phyloP scores from a whole-genome alignment of 2,329 filamentous ascomycete genomes.

The Thelonectria olida region DNA sequence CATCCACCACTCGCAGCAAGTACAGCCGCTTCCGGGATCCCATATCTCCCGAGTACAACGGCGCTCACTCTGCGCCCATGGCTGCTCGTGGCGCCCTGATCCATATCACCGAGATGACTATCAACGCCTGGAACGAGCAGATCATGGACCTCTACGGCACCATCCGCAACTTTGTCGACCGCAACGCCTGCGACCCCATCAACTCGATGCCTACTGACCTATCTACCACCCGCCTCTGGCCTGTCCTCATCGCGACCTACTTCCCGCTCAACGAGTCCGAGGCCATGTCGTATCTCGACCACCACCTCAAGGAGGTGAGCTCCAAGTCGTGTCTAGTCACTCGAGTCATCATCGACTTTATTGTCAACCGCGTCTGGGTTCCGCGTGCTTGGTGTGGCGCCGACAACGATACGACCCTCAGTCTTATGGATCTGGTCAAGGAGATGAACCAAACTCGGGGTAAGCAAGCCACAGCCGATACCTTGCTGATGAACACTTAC shows the following conservation, averaged over 20 bases:
- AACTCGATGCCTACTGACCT: constrained; percentile 41
- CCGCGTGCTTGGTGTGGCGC: constrained; percentile 51
- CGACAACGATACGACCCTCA: constrained; percentile 45
- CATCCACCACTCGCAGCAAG: constrained; percentile 40
- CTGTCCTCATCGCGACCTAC: constrained; percentile 49
- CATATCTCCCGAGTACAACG: constrained; percentile 30
- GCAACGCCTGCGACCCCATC: constrained; percentile 45
- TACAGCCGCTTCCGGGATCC: constrained; percentile 44
- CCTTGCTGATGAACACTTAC: constrained; percentile 1
- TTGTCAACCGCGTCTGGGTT: constrained; percentile 53
- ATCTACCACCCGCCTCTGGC: constrained; percentile 46
- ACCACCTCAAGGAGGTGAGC: constrained; percentile 50
- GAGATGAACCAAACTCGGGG: constrained; percentile 48
- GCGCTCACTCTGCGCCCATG: constrained; percentile 24
- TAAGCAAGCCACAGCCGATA: constrained; percentile 24
- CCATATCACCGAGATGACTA: constrained; percentile 47
- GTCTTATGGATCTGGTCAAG: constrained; percentile 48
- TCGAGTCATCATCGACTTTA: constrained; percentile 52
- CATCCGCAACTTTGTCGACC: constrained; percentile 49
- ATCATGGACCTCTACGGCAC: constrained; percentile 49
- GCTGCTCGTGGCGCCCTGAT: constrained; percentile 43
- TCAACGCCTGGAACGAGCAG: constrained; percentile 47
- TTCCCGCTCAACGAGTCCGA: constrained; percentile 49
- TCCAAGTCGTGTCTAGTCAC: constrained; percentile 55
- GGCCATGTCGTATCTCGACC: constrained; percentile 52